Percentiles rank a stretch among this genome's conserved stretches.
Conservation (phyloP, 1,139 yeast species). For the Geotrichum restrictum region DNA sequence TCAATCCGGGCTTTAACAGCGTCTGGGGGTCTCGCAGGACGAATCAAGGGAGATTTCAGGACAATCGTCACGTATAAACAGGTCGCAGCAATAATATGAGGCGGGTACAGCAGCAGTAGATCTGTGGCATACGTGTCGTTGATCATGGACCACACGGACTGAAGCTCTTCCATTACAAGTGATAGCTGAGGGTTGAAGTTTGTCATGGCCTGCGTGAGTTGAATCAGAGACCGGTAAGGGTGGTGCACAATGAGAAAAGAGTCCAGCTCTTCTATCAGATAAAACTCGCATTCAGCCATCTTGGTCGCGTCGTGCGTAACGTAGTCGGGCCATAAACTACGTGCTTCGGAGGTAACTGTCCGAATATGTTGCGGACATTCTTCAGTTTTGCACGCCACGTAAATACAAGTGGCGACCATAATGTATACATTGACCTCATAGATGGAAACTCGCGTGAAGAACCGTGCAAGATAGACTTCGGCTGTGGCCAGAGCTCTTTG, state of each 20-base stretch:
- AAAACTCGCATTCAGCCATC: slow-evolving; percentile 95
- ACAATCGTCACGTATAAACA: slow-evolving; percentile 73
- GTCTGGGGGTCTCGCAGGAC: slow-evolving; percentile 35
- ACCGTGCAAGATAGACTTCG: slow-evolving; percentile 73
- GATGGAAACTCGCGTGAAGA: slow-evolving; percentile 65
- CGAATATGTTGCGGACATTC: slow-evolving; percentile 94
- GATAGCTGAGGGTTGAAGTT: slow-evolving; percentile 36
- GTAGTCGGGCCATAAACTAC: slow-evolving; percentile 91
- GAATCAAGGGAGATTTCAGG: slow-evolving; percentile 43
- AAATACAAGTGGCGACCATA: slow-evolving; percentile 77
- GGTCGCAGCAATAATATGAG: slow-evolving; percentile 83
- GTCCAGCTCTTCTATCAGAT: slow-evolving; percentile 83
- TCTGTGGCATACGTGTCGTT: slow-evolving; percentile 91
- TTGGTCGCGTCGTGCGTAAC: slow-evolving; percentile 88
- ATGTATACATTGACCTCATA: slow-evolving; percentile 80
- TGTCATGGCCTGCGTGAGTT: slow-evolving; percentile 49
- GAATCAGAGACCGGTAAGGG: slow-evolving; percentile 74
- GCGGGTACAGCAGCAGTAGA: slow-evolving; percentile 74
- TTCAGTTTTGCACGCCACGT: slow-evolving; percentile 88
- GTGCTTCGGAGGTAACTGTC: slow-evolving; percentile 74
- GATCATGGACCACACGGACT: slow-evolving; percentile 81
- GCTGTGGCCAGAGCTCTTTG: slow-evolving; percentile 88
- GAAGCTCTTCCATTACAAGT: slow-evolving; percentile 66
- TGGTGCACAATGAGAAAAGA: slow-evolving; percentile 79
- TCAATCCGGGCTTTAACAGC: slow-evolving; percentile 39